phyloP scores from a whole-genome alignment of 1,284 basidiomycete genomes.

The Ceratobasidium theobromae region DNA sequence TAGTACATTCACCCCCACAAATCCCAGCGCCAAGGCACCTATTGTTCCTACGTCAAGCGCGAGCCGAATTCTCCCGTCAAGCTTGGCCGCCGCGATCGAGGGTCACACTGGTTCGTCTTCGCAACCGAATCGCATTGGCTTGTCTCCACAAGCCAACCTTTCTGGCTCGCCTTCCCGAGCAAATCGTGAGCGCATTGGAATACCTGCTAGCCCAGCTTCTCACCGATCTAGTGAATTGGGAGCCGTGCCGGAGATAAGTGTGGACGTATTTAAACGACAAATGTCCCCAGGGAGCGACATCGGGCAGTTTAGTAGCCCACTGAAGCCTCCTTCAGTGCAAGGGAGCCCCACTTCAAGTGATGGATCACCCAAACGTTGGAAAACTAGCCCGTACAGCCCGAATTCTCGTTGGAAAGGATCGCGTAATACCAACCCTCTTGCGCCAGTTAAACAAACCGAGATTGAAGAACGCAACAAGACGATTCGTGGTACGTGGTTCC shows the following conservation, averaged over 20 bases:
- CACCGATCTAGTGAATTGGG: background rate
- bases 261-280: background rate
- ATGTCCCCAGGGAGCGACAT: slow-evolving; percentile 21
- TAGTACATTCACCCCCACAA: slow-evolving; percentile 23
- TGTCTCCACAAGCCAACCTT: background rate
- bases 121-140: background rate
- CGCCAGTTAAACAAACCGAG: background rate
- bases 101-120: background rate
- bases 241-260: slow-evolving; percentile 6
- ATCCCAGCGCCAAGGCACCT: background rate
- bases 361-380: background rate
- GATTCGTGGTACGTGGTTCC: background rate
- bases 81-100: background rate
- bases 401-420: too few relatives aligned
- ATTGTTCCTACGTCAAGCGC: background rate
- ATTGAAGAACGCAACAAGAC: background rate
- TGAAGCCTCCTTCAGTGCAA: background rate
- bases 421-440: background rate
- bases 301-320: slow-evolving; percentile 6
- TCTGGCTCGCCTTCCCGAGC: background rate
- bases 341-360: background rate
- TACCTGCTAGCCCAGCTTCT: background rate
- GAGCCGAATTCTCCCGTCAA: background rate
- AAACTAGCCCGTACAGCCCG: background rate
- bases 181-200: background rate